Percentiles rank a stretch among this genome's conserved stretches.
These are phyloP conservation scores for Xanthoconium purpureum DNA, from an alignment of 768 basidiomycete species.

Conservation along the genomic window DNA sequence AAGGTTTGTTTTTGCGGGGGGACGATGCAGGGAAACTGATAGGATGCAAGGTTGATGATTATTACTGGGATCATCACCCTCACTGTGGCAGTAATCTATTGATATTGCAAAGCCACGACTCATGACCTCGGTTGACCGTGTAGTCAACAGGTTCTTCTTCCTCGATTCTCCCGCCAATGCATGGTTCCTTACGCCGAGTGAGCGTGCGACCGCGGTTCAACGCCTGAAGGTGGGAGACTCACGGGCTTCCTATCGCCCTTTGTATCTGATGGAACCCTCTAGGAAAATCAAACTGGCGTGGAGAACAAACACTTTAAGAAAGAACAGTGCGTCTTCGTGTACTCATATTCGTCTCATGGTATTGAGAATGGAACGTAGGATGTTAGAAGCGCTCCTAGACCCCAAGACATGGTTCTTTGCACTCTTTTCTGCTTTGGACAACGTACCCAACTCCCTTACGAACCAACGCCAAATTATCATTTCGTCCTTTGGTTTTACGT, in stretches of 20 bases:
- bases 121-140: not conserved
- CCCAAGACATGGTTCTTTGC: constrained; percentile 79
- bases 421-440: constrained; percentile 57
- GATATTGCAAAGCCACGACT: constrained; percentile 33
- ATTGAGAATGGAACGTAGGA: constrained; percentile 34
- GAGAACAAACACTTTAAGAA: constrained; percentile 81
- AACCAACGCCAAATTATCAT: constrained; percentile 68
- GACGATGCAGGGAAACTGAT: not conserved
- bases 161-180: constrained; percentile 74
- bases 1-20: constrained; percentile 2
- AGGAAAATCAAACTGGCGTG: constrained; percentile 77
- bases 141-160: constrained; percentile 52
- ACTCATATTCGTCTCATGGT: not conserved
- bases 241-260: not conserved
- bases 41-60: constrained; percentile 54
- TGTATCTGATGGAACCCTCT: not conserved
- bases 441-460: constrained; percentile 64
- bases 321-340: constrained; percentile 55
- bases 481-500: constrained; percentile 60
- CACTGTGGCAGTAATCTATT: constrained; percentile 48
- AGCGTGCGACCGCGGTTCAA: constrained; percentile 58
- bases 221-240: constrained; percentile 53
- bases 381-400: constrained; percentile 65
- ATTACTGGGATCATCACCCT: constrained; percentile 64
- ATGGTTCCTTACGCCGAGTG: constrained; percentile 68